Percentiles rank a stretch among this genome's conserved stretches.
Evolutionary conservation across 2,329 filamentous ascomycete species (phyloP).

Genomic region (Didymellaceae sp.): DNA sequence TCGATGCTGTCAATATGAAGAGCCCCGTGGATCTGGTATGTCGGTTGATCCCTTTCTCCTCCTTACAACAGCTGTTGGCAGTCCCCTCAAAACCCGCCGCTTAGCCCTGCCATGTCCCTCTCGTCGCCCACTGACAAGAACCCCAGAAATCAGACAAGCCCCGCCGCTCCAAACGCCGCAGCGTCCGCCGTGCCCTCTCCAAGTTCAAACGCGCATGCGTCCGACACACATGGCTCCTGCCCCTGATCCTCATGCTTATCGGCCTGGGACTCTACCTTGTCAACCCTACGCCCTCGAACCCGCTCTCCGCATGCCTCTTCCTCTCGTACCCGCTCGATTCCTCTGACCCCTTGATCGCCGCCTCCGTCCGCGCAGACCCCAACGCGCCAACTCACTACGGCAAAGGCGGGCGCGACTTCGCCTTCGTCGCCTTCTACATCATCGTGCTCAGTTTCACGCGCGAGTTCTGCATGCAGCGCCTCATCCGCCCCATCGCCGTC

Average conservation of each 20-base stretch:
- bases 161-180: slow-evolving; percentile 55
- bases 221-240: slow-evolving; percentile 68
- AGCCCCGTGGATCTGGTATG: slow-evolving; percentile 27
- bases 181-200: slow-evolving; percentile 53
- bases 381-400: slow-evolving; percentile 70
- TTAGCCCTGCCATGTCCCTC: no score
- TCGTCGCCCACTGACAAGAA: no score
- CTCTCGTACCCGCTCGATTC: slow-evolving; percentile 80
- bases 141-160: slow-evolving; percentile 33
- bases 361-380: slow-evolving; percentile 46
- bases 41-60: neutral
- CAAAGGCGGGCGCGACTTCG: slow-evolving; percentile 85
- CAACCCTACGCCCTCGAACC: slow-evolving; percentile 79
- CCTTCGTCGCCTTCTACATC: slow-evolving; percentile 88
- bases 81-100: no score
- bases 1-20: slow-evolving; percentile 8
- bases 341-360: slow-evolving; percentile 41
- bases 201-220: slow-evolving; percentile 55
- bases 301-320: slow-evolving; percentile 82
- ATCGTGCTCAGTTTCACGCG: slow-evolving; percentile 90
- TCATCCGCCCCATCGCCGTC: slow-evolving; percentile 78
- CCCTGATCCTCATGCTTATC: slow-evolving; percentile 70
- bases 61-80: no score
- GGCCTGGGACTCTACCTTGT: slow-evolving; percentile 73
- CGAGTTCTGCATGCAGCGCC: slow-evolving; percentile 93